Conservation (phyloP, 2,329 filamentous ascomycete genomes). For the Passalora sequoiae region DNA sequence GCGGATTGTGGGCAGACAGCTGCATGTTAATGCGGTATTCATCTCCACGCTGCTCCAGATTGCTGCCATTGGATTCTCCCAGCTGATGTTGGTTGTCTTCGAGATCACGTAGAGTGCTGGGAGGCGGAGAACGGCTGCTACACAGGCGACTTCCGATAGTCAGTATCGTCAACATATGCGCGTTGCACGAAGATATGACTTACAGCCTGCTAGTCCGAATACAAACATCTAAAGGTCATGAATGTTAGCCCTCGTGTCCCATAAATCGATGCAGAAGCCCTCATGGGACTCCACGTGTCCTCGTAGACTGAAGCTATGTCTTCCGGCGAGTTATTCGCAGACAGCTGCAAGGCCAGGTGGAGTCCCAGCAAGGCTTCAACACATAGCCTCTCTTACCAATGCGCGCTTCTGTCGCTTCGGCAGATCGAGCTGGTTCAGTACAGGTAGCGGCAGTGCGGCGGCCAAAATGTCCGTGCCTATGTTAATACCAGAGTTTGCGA, state of each 20-base stretch:
- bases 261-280: no score
- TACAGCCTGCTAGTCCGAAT: slow-evolving; percentile 31
- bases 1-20: slow-evolving; percentile 36
- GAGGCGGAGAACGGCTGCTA: slow-evolving; percentile 33
- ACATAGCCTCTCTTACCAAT: no score
- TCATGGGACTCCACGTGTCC: no score
- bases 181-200: not conserved
- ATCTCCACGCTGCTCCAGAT: slow-evolving; percentile 36
- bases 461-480: slow-evolving; percentile 35
- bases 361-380: no score
- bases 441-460: slow-evolving; percentile 33
- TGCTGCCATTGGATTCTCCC: slow-evolving; percentile 32
- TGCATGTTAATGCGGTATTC: slow-evolving; percentile 35
- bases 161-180: not conserved
- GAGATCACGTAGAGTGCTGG: slow-evolving; percentile 23
- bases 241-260: no score
- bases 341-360: no score
- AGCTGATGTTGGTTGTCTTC: slow-evolving; percentile 25
- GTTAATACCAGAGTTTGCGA: slow-evolving; percentile 36
- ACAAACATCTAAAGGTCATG: no score
- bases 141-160: slow-evolving; percentile 29
- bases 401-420: slow-evolving; percentile 31
- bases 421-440: slow-evolving; percentile 34
- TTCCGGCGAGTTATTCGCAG: no score
- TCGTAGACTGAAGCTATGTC: no score